Evolutionary conservation across 345 rosid genomes (phyloP).

Genomic region (Combretum micranthum): DNA sequence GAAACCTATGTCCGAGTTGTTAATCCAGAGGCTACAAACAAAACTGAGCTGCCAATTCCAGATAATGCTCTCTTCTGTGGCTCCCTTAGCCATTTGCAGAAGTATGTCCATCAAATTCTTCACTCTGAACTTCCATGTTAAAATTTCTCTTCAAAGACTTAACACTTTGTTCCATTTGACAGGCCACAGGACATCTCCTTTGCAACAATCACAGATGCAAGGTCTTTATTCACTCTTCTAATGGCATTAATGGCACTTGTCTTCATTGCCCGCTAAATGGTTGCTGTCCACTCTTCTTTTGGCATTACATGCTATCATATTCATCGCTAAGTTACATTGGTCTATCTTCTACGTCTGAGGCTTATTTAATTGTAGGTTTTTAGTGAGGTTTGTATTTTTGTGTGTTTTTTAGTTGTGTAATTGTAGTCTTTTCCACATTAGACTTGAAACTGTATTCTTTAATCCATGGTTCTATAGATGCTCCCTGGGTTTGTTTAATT

Average conservation of each 20-base stretch:
- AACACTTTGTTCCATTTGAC: constrained; percentile 11
- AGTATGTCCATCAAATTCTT: constrained; percentile 30
- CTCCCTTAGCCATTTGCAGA: constrained; percentile 60
- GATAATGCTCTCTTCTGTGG: constrained; percentile 91
- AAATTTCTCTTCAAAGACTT: neutral
- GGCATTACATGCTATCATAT: neutral
- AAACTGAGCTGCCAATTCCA: constrained; percentile 77
- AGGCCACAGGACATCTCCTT: constrained; percentile 75
- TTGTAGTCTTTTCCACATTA: constrained; percentile 13
- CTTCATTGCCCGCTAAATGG: neutral
- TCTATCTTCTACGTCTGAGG: neutral
- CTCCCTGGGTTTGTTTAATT: constrained; percentile 7
- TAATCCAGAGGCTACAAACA: constrained; percentile 88
- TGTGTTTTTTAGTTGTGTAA: constrained; percentile 3
- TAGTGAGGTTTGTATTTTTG: constrained; percentile 3
- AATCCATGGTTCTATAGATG: neutral
- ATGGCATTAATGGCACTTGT: constrained; percentile 11
- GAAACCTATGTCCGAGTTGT: constrained; percentile 87
- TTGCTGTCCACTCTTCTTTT: neutral
- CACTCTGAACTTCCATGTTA: neutral
- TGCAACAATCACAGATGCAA: constrained; percentile 18
- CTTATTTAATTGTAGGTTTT: constrained; percentile 2
- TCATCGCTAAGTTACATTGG: too few species aligned
- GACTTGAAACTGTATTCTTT: constrained; percentile 2
- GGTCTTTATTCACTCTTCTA: constrained; percentile 22